Percentiles rank a stretch among this genome's conserved stretches.
Evolutionary conservation across 2,329 filamentous ascomycete species (phyloP).

Genomic region (Myriangium duriaei): DNA sequence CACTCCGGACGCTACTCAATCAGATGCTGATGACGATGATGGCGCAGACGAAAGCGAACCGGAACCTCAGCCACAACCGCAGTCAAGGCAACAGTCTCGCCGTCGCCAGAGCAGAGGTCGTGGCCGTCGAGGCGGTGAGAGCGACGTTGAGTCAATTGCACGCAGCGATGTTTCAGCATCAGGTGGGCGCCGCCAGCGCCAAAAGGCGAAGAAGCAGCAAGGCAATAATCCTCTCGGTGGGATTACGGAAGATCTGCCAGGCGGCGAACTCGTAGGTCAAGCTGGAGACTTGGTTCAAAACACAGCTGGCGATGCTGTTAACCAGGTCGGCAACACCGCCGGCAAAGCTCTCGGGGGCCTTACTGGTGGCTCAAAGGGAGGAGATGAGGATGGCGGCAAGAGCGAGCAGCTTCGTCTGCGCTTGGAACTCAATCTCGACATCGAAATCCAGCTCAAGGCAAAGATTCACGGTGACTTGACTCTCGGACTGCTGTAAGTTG

Average conservation of each 20-base stretch:
- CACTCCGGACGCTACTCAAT: slow-evolving; percentile 29
- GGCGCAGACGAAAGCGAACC: slow-evolving; percentile 22
- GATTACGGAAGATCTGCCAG: slow-evolving; percentile 41
- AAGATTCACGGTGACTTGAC: slow-evolving; percentile 53
- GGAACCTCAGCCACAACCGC: slow-evolving; percentile 24
- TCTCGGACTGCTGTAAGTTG: slow-evolving; percentile 38
- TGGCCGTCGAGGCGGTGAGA: slow-evolving; percentile 30
- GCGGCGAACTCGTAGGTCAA: slow-evolving; percentile 39
- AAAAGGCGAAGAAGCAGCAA: slow-evolving; percentile 38
- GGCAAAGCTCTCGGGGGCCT: slow-evolving; percentile 36
- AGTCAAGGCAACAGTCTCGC: slow-evolving; percentile 30
- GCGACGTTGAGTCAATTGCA: slow-evolving; percentile 42
- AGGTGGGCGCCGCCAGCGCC: slow-evolving; percentile 44
- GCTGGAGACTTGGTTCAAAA: slow-evolving; percentile 44
- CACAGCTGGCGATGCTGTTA: slow-evolving; percentile 36
- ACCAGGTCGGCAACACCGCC: slow-evolving; percentile 32
- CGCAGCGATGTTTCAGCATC: slow-evolving; percentile 41
- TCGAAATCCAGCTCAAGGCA: slow-evolving; percentile 52
- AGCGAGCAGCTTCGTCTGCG: slow-evolving; percentile 43
- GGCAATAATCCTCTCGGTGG: slow-evolving; percentile 39
- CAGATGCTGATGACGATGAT: slow-evolving; percentile 20
- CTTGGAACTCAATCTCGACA: slow-evolving; percentile 49
- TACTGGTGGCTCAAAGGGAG: slow-evolving; percentile 30
- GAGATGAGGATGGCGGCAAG: slow-evolving; percentile 26
- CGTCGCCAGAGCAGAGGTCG: slow-evolving; percentile 39